These are phyloP conservation scores for Carallia pectinifolia DNA, from an alignment of 345 rosid species.

Conservation along the genomic window DNA sequence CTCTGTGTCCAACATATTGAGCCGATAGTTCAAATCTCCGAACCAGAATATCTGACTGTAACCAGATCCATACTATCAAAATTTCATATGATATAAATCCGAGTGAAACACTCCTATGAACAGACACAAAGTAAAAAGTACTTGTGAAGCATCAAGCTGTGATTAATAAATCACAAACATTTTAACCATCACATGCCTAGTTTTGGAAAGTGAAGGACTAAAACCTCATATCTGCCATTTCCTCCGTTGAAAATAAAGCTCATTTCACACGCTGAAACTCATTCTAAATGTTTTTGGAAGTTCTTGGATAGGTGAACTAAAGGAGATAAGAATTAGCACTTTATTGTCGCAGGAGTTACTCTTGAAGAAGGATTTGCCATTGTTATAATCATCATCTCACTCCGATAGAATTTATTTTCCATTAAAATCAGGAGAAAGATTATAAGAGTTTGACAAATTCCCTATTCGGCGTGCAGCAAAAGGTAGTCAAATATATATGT, in stretches of 20 bases:
- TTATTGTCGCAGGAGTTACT: neutral
- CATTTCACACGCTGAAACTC: neutral
- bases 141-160: neutral
- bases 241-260: neutral
- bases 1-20: conserved; percentile 68
- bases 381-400: too few relatives aligned
- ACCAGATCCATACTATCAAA: conserved; percentile 14
- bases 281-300: neutral
- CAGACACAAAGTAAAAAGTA: neutral
- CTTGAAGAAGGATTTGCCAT: too few relatives aligned
- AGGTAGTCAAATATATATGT: neutral
- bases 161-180: neutral
- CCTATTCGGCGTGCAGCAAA: neutral
- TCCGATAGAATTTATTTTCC: neutral
- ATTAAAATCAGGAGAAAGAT: neutral
- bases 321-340: neutral
- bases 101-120: neutral
- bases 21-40: conserved; percentile 94
- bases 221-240: neutral
- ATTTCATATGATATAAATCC: neutral
- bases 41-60: conserved; percentile 96
- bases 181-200: neutral
- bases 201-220: neutral
- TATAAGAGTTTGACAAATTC: neutral
- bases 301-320: neutral